Evolutionary conservation across 2,329 filamentous ascomycete species (phyloP), one percentile per base, ranked within the genome.

Genomic region (Amauroascus niger): DNA sequence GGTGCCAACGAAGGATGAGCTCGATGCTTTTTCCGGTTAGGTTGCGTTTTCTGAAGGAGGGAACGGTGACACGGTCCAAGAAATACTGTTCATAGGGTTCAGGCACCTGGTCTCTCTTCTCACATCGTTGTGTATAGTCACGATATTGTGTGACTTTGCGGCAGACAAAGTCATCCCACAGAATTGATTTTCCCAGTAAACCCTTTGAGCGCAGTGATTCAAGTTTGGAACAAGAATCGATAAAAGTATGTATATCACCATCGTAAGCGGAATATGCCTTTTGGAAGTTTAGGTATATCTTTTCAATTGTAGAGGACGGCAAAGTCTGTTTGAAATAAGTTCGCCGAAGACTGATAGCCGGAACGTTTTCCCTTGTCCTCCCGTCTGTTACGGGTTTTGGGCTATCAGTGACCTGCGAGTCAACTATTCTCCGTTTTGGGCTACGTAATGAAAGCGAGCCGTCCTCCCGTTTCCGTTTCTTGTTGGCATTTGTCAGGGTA

Each of bases 91-190:
- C 66, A 51, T 74, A 76, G 6, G 55, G 46, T 16, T 69, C 49
- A 18, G 59, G 55, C 32, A 67, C 60, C 3, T 64, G 60, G 0
- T 61, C 60, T 24, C 60, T 59, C 9, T 60, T 60, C 6, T 55
- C 45, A 50, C 62, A 63, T n/a, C 63, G 49, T 32, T 63, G 53
- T 4, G 66, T 45, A 55, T 75, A 68, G n/a, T 52, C 49, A 2
- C 60, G 64, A 55, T 73, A 76, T 24, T 67, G 64, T 14, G 63
- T 55, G 6, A 66, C 60, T 56, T 73, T 65, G 58, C 67, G 65
- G 50, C 70, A 72, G 49, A 75, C 60, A 54, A 73, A 75, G 57
- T 75, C 73, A 60, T 76, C 73, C 69, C 72, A 74, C 13, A 75
- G 52, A 22, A 65, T 69, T 11, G 67, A 71, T 49, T 65, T 63